These are phyloP conservation scores for Globisporangium ultimum DNA, from an alignment of 352 stramenopile species.

Conservation along the genomic window DNA sequence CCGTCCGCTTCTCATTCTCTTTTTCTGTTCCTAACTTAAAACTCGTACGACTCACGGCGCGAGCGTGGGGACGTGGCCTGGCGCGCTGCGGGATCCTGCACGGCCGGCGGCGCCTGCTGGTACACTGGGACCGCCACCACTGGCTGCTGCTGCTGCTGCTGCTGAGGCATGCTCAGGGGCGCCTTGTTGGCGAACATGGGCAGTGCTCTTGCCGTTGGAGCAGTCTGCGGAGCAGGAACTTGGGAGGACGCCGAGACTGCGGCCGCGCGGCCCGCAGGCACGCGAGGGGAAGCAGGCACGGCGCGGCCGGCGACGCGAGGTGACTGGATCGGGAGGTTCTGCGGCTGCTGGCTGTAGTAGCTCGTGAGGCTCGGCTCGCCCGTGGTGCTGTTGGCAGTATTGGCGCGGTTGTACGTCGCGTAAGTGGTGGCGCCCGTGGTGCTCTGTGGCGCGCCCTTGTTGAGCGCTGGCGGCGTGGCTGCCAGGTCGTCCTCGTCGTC, in stretches of 20 bases:
- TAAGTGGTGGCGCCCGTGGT: constrained; percentile 30
- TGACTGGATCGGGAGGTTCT: constrained; percentile 35
- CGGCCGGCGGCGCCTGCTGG: constrained; percentile 1
- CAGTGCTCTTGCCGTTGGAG: constrained; percentile 7
- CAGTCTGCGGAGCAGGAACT: not conserved
- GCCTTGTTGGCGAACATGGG: constrained; percentile 15
- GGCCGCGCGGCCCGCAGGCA: constrained; percentile 31
- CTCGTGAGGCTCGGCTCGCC: constrained; percentile 29
- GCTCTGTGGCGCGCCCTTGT: constrained; percentile 30
- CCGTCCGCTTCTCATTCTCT: too few relatives aligned
- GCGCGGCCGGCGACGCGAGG: constrained; percentile 41
- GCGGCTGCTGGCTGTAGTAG: constrained; percentile 55
- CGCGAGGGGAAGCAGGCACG: constrained; percentile 32
- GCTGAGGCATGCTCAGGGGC: not conserved
- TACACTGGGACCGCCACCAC: constrained; percentile 2
- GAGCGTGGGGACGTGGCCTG: constrained; percentile 23
- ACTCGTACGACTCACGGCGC: constrained; percentile 39
- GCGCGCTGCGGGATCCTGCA: constrained; percentile 12
- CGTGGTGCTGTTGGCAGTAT: constrained; percentile 15
- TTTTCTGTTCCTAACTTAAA: constrained; percentile 15
- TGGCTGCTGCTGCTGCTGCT: not conserved
- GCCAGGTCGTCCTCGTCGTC: constrained; percentile 65
- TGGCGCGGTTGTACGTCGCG: constrained; percentile 20
- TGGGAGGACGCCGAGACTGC: constrained; percentile 24
- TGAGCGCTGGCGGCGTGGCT: constrained; percentile 26